These are phyloP conservation scores for Albophoma yamanashiensis DNA, from an alignment of 2,329 filamentous ascomycete genomes.

Conservation along the genomic window DNA sequence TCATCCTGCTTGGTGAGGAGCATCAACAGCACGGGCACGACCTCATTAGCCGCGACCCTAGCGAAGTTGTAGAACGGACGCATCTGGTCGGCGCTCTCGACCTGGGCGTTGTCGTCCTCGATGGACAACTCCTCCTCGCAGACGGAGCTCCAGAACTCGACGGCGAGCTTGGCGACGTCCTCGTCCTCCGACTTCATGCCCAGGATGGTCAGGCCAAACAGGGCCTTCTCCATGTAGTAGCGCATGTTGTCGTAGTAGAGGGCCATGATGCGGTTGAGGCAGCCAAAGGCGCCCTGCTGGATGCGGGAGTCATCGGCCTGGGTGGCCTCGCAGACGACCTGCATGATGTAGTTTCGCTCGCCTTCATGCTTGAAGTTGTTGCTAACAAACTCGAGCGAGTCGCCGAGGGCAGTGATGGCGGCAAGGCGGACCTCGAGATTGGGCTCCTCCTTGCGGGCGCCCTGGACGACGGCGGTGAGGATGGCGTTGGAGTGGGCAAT, in stretches of 20 bases:
- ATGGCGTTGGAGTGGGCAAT: conserved; percentile 92
- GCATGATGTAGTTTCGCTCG: conserved; percentile 99
- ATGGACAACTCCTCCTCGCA: conserved; percentile 98
- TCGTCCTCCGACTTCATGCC: conserved; percentile 98
- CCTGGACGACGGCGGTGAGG: conserved; percentile 93
- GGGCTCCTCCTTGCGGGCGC: conserved; percentile 89
- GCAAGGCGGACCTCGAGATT: conserved; percentile 86
- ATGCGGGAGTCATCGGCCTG: conserved; percentile 86
- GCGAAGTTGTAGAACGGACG: conserved; percentile 95
- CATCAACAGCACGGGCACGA: conserved; percentile 80
- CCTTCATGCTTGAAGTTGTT: conserved; percentile 99
- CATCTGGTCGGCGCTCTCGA: conserved; percentile 71
- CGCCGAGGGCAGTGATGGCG: conserved; percentile 86
- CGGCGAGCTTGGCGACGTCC: conserved; percentile 93
- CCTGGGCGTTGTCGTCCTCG: conserved; percentile 81
- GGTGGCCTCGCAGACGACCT: conserved; percentile 97
- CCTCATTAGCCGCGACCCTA: conserved; percentile 82
- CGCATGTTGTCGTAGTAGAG: conserved; percentile 99
- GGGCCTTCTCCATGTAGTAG: conserved; percentile 99
- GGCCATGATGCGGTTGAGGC: conserved; percentile 96
- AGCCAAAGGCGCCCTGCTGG: conserved; percentile 93
- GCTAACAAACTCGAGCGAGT: conserved; percentile 93
- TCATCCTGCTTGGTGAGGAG: conserved; percentile 96
- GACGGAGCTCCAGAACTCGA: conserved; percentile 99
- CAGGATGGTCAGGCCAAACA: conserved; percentile 93